Percentiles rank a stretch among this genome's conserved stretches.
Conservation (phyloP, 768 basidiomycete species). For the Rickenella mellea region DNA sequence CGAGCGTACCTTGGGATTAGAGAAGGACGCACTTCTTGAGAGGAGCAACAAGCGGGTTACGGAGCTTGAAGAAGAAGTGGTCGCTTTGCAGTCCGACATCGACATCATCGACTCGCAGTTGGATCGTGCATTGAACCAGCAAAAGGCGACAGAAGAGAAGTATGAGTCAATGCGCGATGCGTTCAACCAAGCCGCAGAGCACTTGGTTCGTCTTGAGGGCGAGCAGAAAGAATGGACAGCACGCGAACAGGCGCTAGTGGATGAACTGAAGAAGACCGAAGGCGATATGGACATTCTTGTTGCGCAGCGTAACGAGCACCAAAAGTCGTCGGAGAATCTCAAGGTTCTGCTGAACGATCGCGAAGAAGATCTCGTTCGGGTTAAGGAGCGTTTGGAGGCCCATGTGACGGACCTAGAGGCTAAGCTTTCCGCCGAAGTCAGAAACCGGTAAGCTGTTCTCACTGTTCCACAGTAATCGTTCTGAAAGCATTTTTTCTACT, state of each 20-base stretch:
- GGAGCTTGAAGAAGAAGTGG: constrained; percentile 79
- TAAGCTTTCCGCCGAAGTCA: constrained; percentile 56
- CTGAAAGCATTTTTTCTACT: constrained; percentile 1
- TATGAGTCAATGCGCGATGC: constrained; percentile 59
- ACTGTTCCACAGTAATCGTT: constrained; percentile 1
- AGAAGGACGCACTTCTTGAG: constrained; percentile 78
- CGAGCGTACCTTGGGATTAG: constrained; percentile 68
- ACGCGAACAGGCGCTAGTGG: constrained; percentile 55
- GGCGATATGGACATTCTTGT: constrained; percentile 50
- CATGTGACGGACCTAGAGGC: constrained; percentile 58
- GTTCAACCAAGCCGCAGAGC: constrained; percentile 80
- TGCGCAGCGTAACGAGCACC: constrained; percentile 50
- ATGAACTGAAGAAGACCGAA: constrained; percentile 47
- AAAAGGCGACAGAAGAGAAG: constrained; percentile 75
- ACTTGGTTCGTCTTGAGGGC: constrained; percentile 71
- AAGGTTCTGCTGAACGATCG: constrained; percentile 58
- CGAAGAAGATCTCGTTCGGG: constrained; percentile 69
- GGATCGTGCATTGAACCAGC: constrained; percentile 65
- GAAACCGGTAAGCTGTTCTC: constrained; percentile 43
- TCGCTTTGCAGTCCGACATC: constrained; percentile 70
- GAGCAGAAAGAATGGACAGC: constrained; percentile 61
- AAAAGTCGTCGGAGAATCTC: constrained; percentile 59
- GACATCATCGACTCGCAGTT: constrained; percentile 81
- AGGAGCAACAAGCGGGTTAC: constrained; percentile 79
- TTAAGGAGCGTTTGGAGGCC: constrained; percentile 67